Base-by-base conservation (phyloP, 2,329 filamentous ascomycete genomes). In the Pseudopithomyces chartarum region DNA sequence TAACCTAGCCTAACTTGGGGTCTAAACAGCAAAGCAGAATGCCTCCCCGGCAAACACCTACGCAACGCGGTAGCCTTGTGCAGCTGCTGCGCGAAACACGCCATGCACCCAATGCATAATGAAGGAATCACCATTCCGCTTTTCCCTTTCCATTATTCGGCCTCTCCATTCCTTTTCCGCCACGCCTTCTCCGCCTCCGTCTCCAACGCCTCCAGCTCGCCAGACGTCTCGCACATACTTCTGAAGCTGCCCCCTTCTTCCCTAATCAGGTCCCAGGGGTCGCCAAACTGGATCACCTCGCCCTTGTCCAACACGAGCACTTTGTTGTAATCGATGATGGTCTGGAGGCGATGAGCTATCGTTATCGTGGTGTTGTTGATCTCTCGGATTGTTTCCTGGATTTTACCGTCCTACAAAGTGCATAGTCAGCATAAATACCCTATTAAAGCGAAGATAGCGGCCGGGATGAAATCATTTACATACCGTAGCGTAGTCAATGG, bases 281-380 rank as follows among this genome's bases (percentile, higher is more conserved):
- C 90, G n/a, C 88, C 95, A 71, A 86, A 99, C 78, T 99, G 94
- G 5, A 95, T 84, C 19, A 98, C 89, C 57, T 85, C 79, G 10
- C 95, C 95, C 73, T 93, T 91, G 70, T 99, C 95, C 4, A 99
- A 82, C 12, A 99, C 93, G 15, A 99, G 81, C 13, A 99, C 94
- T 80, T 96, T 97, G 79, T 99, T 95, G 71, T 98, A 99, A 74
- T 99, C 95, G 26, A 95, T 93, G 75, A 99, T 98, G 0, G 95
- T 99, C 73, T 97, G 92, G 62, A 99, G 82, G 17, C 95, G 87
- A 77, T 99, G 95, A 0, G 95, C 95, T 69, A 99, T 98, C 0
- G 95, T 98, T 73, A 98, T 91, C 58, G 96, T 97, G 0, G 95
- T 99, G 74, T 92, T 83, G 63, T 88, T 90, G 66, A 98, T 85